phyloP scores from a whole-genome alignment of 306 rosid genomes.

The Quillaja saponaria region DNA sequence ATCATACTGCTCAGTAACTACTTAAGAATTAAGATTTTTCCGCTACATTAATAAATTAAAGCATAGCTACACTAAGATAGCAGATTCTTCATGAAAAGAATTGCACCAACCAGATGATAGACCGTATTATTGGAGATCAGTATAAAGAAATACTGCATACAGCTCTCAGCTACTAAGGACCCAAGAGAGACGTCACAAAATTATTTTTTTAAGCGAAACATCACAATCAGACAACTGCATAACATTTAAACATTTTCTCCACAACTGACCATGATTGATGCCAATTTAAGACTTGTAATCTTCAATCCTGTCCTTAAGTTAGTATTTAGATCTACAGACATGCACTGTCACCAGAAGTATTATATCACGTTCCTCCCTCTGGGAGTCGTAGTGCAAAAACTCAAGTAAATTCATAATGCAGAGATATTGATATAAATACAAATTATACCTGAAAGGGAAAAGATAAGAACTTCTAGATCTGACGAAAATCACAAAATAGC shows the following conservation, averaged over 20 bases:
- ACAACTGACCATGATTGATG: constrained; percentile 14
- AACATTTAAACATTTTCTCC: constrained; percentile 21
- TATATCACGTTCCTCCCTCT: constrained; percentile 12
- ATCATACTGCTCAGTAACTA: too few relatives aligned
- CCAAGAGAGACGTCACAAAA: too few relatives aligned
- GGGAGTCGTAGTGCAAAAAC: constrained; percentile 6
- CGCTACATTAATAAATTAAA: too few relatives aligned
- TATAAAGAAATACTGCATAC: too few relatives aligned
- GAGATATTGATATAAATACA: constrained; percentile 15
- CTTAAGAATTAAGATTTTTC: too few relatives aligned
- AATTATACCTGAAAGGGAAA: constrained; percentile 82
- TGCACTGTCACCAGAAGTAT: constrained; percentile 2
- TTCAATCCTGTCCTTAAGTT: constrained; percentile 13
- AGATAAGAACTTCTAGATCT: constrained; percentile 49
- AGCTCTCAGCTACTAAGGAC: neutral
- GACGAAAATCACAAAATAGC: constrained; percentile 57
- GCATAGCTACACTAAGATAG: neutral
- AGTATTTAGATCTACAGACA: constrained; percentile 17
- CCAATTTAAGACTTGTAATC: constrained; percentile 22
- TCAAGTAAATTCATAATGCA: neutral
- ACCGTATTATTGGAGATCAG: constrained; percentile 5
- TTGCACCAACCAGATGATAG: neutral
- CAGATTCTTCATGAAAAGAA: neutral
- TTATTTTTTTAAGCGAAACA: too few relatives aligned
- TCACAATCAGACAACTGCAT: neutral